phyloP scores from a whole-genome alignment of 352 stramenopile species.

The Globisporangium parvum region DNA sequence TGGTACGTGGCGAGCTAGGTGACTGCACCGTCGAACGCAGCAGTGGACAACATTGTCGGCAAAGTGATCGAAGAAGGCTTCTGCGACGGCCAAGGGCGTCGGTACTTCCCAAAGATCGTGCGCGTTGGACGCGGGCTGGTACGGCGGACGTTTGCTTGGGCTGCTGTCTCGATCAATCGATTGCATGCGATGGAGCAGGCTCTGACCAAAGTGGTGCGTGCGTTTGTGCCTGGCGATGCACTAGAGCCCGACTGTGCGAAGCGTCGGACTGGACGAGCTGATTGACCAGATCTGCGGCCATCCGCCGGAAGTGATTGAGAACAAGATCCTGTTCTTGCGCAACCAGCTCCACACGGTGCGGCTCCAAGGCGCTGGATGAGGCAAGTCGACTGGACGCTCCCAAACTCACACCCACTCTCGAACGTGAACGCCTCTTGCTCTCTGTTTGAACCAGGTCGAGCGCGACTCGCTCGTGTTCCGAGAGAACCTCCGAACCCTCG shows the following conservation, averaged over 20 bases:
- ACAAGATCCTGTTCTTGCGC: constrained; percentile 43
- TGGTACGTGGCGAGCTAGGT: constrained; percentile 28
- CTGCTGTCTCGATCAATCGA: not conserved
- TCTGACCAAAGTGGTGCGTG: not conserved
- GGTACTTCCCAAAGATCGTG: constrained; percentile 95
- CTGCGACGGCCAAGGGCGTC: constrained; percentile 88
- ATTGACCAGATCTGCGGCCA: constrained; percentile 80
- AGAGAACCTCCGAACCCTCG: constrained; percentile 62
- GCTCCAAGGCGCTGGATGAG: not conserved
- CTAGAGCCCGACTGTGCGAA: constrained; percentile 72
- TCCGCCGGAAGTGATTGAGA: constrained; percentile 63
- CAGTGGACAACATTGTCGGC: constrained; percentile 95
- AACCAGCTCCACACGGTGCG: constrained; percentile 48
- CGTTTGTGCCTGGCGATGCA: not conserved
- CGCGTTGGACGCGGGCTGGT: constrained; percentile 86
- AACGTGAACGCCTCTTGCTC: not conserved
- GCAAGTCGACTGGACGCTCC: too few relatives aligned
- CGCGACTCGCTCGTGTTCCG: constrained; percentile 57
- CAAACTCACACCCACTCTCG: not conserved
- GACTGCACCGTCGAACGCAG: constrained; percentile 92
- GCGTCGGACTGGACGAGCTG: constrained; percentile 78
- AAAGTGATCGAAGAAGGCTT: constrained; percentile 96
- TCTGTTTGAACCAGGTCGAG: constrained; percentile 42
- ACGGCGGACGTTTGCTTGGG: constrained; percentile 16
- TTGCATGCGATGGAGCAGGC: not conserved